Conservation (phyloP, 257 asterid genomes). For the Solanum habrochaites region DNA sequence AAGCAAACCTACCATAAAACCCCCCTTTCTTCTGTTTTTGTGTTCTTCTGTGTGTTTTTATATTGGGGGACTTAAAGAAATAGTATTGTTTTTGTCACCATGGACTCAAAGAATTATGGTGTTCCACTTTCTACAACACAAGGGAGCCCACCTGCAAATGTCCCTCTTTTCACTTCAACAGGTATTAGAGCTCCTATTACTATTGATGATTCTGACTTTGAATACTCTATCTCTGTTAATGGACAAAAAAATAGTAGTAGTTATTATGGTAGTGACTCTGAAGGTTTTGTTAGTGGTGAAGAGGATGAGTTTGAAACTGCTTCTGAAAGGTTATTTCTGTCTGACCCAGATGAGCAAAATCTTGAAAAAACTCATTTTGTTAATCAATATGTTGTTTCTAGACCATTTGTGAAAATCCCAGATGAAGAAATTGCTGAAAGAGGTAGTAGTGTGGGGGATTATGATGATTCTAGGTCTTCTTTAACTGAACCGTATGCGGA, state of each 20-base stretch:
- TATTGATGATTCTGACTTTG: constrained; percentile 67
- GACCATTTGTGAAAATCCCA: constrained; percentile 17
- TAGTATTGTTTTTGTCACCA: background rate
- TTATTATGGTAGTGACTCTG: constrained; percentile 34
- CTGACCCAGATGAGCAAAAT: constrained; percentile 25
- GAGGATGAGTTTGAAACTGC: constrained; percentile 32
- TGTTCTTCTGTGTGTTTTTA: background rate
- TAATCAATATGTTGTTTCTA: constrained; percentile 18
- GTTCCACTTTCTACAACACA: constrained; percentile 45
- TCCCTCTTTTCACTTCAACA: constrained; percentile 14
- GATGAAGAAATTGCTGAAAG: constrained; percentile 7
- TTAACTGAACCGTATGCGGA: constrained; percentile 17
- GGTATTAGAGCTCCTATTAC: constrained; percentile 96
- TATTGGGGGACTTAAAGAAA: background rate
- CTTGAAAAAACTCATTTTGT: constrained; percentile 20
- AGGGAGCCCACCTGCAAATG: constrained; percentile 28
- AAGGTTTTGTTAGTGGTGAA: constrained; percentile 49
- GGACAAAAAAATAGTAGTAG: constrained; percentile 23
- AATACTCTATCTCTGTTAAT: constrained; percentile 31
- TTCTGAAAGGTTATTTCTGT: constrained; percentile 17
- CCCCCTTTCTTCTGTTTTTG: background rate
- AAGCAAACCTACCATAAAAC: constrained; percentile 11
- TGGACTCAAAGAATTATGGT: constrained; percentile 44
- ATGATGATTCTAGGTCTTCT: constrained; percentile 20
- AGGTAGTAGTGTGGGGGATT: background rate